A percentile compares a stretch with the other conserved stretches of the same genome.
Evolutionary conservation across 2,329 filamentous ascomycete genomes (phyloP).

Genomic region (Alternaria alternata): DNA sequence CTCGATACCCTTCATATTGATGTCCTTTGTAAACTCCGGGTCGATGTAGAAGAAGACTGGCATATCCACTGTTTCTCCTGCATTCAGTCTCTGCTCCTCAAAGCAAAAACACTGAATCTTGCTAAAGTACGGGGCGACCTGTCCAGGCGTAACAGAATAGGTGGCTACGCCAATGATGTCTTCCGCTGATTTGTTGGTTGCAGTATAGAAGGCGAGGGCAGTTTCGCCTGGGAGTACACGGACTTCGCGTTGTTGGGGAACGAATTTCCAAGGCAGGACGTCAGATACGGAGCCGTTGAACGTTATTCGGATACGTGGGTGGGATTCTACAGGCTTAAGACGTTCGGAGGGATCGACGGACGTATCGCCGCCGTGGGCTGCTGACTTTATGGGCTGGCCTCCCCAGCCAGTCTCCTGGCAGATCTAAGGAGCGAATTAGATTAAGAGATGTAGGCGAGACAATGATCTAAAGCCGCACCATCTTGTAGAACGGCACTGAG

Average conservation of each 20-base stretch:
- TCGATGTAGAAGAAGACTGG: constrained; percentile 99
- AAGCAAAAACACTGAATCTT: constrained; percentile 99
- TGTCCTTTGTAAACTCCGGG: constrained; percentile 89
- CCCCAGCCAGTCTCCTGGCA: constrained; percentile 90
- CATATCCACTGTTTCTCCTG: constrained; percentile 98
- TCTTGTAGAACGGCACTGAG: constrained; percentile 87
- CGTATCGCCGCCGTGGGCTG: constrained; percentile 66
- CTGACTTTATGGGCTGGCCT: constrained; percentile 87
- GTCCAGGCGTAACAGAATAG: constrained; percentile 94
- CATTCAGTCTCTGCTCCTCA: constrained; percentile 90
- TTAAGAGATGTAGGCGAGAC: not conserved
- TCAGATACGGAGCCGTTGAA: constrained; percentile 97
- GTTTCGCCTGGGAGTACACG: constrained; percentile 95
- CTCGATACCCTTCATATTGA: constrained; percentile 92
- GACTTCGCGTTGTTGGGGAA: constrained; percentile 95
- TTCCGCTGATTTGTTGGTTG: constrained; percentile 85
- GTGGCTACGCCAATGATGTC: constrained; percentile 99
- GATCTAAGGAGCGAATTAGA: constrained; percentile 61
- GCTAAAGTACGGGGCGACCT: constrained; percentile 97
- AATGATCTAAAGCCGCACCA: constrained; percentile 60
- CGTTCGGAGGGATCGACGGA: constrained; percentile 74
- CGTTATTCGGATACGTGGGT: constrained; percentile 89
- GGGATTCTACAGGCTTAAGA: constrained; percentile 79
- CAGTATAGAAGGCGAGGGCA: constrained; percentile 95
- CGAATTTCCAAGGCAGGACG: constrained; percentile 96